Base-by-base conservation (phyloP, 495 filamentous ascomycete species). In the Clavariopsis aquatica region DNA sequence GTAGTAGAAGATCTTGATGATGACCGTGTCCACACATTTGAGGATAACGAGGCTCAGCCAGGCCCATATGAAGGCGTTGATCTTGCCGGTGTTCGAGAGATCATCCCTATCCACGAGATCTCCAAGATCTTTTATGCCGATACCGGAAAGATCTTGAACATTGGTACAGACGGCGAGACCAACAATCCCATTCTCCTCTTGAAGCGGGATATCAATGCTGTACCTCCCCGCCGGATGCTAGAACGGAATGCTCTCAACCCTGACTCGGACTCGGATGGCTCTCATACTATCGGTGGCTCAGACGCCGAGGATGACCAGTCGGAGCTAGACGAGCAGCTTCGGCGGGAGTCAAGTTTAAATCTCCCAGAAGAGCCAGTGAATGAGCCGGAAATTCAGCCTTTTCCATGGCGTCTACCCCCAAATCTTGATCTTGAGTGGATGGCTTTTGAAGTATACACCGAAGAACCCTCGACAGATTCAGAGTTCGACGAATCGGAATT, bases 41-140 rank as follows among this genome's bases (percentile, higher is more conserved):
- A 96, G 26, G 88, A 90, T 0, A 74, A 73, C 29, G 81, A 85
- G 26, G 70, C 78, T 6, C 82, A 83, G 60, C 87, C 90, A 22
- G 78, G 81, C 7, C 78, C 75, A 0, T 96, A 85, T 66, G 90
- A 91, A 65, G 91, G 87, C 29, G 79, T 97, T 22, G 57, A 75
- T 8, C 72, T 76, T 26, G 93, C 94, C 23, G 95, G 95, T 5
- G 86, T 98, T 20, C 81, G 92, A 29, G 90, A 96, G 68, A 81
- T 85, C 27, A 80, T 99, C 6, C 94, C 95, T 0, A 87, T 99
- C 31, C 87, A 95, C 72, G 87, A 98, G 69, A 85, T 98, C 10
- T 90, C 91, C 23, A 98, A 95, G 69, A 94, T 99, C 24, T 98
- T 99, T 75, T 99, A 98, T 68, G 93, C 94, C 15, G 91, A 97